Evolutionary conservation across 139 green algal genomes (phyloP).

Genomic region (Deuterostichococcus epilithicus): DNA sequence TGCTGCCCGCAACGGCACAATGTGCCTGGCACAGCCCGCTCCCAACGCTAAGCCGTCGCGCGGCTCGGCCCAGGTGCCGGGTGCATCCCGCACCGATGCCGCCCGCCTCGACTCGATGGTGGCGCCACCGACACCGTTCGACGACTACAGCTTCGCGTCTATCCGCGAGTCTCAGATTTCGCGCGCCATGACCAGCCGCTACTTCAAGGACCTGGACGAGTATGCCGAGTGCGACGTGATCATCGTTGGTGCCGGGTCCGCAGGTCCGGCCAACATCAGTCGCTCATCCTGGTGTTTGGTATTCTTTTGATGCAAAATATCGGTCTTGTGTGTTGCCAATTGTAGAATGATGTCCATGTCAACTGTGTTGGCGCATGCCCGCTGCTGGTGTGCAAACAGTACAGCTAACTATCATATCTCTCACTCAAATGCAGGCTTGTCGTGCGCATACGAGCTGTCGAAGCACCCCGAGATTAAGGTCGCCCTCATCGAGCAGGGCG

Average conservation of each 20-base stretch:
- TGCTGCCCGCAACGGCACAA: too few species aligned
- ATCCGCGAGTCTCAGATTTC: conserved; percentile 68
- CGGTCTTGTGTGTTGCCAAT: too few species aligned
- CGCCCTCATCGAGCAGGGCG: conserved; percentile 85
- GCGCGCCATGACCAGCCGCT: conserved; percentile 86
- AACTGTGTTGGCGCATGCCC: conserved; percentile 58
- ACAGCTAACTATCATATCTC: conserved; percentile 20
- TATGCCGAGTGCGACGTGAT: conserved; percentile 73
- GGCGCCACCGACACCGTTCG: conserved; percentile 35
- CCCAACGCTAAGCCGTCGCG: neutral
- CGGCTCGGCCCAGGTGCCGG: neutral
- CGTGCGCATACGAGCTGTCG: conserved; percentile 91
- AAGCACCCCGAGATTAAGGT: conserved; percentile 91
- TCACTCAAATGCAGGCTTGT: conserved; percentile 61
- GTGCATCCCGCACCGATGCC: neutral
- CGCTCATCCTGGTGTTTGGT: neutral
- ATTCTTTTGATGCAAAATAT: too few species aligned
- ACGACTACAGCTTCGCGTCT: conserved; percentile 65
- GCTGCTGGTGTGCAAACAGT: conserved; percentile 15
- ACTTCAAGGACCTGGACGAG: conserved; percentile 89
- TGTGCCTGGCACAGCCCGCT: neutral
- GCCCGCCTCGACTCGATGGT: neutral
- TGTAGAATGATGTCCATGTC: too few species aligned
- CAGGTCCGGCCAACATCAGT: neutral
- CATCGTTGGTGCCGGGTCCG: conserved; percentile 65